Percentiles rank a stretch among this genome's conserved stretches.
Evolutionary conservation across 179 eudicot species (phyloP).

Genomic region (Gypsophila paniculata): DNA sequence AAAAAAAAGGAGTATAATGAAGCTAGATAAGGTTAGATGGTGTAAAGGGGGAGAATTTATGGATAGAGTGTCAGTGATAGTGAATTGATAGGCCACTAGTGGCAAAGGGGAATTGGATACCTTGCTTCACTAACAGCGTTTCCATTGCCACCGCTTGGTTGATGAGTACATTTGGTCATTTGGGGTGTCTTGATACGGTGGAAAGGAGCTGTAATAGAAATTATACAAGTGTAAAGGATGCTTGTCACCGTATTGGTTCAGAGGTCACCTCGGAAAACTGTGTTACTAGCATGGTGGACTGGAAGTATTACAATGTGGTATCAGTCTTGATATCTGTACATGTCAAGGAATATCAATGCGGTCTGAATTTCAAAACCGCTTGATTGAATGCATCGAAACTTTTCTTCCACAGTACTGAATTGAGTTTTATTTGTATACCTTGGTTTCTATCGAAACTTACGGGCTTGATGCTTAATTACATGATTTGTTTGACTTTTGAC

Average conservation of each 20-base stretch:
- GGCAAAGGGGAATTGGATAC: not conserved
- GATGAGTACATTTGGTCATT: not conserved
- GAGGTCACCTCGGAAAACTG: not conserved
- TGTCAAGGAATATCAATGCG: no score
- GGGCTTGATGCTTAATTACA: slow-evolving; percentile 8
- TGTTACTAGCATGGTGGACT: no score
- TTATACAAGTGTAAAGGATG: not conserved
- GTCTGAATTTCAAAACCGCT: no score
- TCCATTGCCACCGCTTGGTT: not conserved
- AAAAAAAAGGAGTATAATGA: not conserved
- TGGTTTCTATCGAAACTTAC: not conserved
- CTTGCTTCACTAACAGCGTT: not conserved
- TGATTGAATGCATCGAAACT: no score
- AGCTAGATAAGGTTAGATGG: not conserved
- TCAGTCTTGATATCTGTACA: no score
- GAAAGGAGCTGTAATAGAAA: not conserved
- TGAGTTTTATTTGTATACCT: not conserved
- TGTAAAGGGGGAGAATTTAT: not conserved
- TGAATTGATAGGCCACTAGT: not conserved
- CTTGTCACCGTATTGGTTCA: not conserved
- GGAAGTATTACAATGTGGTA: no score
- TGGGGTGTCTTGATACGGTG: not conserved
- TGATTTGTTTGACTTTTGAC: not conserved
- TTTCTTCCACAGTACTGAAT: no score
- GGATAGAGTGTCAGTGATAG: not conserved